Conservation (phyloP, 768 basidiomycete species). For the Auriscalpium vulgare region DNA sequence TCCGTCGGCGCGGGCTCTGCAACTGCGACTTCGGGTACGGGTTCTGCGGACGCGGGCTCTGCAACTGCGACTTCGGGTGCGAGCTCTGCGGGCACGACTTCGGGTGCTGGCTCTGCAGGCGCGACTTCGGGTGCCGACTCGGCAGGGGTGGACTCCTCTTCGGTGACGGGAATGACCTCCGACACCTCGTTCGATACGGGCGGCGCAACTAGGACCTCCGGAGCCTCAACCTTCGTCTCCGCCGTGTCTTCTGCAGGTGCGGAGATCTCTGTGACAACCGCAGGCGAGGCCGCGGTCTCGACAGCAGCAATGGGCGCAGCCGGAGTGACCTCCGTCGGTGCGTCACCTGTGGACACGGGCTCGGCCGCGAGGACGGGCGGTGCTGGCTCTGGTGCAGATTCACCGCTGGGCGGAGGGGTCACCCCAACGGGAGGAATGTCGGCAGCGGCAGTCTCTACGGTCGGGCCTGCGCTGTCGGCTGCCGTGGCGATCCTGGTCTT, state of each 20-base stretch:
- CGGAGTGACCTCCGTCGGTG: neutral
- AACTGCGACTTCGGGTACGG: neutral
- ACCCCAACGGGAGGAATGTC: neutral
- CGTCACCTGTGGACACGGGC: neutral
- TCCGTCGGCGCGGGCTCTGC: neutral
- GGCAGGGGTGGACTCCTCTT: neutral
- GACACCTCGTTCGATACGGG: neutral
- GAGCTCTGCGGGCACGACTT: neutral
- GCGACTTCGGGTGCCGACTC: neutral
- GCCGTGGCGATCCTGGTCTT: neutral
- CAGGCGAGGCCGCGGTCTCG: neutral
- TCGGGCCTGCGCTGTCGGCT: neutral
- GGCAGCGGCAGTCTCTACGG: neutral
- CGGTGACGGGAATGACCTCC: neutral
- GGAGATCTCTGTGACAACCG: neutral
- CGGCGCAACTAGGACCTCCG: constrained; percentile 1
- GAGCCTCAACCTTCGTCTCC: neutral
- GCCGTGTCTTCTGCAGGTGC: neutral
- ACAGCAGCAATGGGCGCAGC: neutral
- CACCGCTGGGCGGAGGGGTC: neutral
- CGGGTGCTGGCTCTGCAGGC: too few species aligned
- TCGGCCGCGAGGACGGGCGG: neutral
- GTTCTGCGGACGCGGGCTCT: neutral
- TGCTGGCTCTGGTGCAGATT: neutral
- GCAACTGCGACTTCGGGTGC: neutral